Conservation (phyloP, 2,329 filamentous ascomycete species). For the Aureobasidium sp. region DNA sequence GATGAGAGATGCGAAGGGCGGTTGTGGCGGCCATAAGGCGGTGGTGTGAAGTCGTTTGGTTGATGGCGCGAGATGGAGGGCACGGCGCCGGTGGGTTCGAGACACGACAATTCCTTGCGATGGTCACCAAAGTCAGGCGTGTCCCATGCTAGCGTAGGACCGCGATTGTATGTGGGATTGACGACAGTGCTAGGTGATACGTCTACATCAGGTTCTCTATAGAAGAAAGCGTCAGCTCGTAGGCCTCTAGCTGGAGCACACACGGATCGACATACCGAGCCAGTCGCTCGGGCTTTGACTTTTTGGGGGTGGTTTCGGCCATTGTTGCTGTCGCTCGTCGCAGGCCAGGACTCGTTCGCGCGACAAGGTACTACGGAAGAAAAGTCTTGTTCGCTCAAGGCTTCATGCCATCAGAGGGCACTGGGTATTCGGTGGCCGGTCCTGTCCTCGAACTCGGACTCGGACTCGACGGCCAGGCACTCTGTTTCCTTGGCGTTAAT, state of each 20-base stretch:
- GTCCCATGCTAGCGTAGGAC: slow-evolving; percentile 39
- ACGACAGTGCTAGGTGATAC: slow-evolving; percentile 34
- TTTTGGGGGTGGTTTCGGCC: slow-evolving; percentile 17
- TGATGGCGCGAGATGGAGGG: slow-evolving; percentile 25
- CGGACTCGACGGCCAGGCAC: neutral
- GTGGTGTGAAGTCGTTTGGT: slow-evolving; percentile 38
- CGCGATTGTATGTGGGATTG: slow-evolving; percentile 26
- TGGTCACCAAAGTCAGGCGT: slow-evolving; percentile 58
- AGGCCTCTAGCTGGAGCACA: neutral
- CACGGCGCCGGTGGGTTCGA: slow-evolving; percentile 52
- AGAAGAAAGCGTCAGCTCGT: neutral
- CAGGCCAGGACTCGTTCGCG: slow-evolving; percentile 49
- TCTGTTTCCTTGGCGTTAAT: neutral
- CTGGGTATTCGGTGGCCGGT: neutral
- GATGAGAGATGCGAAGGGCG: slow-evolving; percentile 33
- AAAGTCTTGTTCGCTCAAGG: neutral
- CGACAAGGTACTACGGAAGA: neutral
- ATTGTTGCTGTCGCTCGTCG: slow-evolving; percentile 49
- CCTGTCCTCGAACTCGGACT: neutral
- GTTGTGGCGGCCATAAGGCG: slow-evolving; percentile 28
- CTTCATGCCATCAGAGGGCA: slow-evolving; percentile 7
- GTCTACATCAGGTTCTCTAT: slow-evolving; percentile 32
- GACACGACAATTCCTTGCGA: slow-evolving; percentile 62
- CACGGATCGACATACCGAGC: slow-evolving; percentile 34
- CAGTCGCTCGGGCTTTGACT: slow-evolving; percentile 16